phyloP scores from a whole-genome alignment of 2,329 filamentous ascomycete species.

The Raffaelea deltoideospora region DNA sequence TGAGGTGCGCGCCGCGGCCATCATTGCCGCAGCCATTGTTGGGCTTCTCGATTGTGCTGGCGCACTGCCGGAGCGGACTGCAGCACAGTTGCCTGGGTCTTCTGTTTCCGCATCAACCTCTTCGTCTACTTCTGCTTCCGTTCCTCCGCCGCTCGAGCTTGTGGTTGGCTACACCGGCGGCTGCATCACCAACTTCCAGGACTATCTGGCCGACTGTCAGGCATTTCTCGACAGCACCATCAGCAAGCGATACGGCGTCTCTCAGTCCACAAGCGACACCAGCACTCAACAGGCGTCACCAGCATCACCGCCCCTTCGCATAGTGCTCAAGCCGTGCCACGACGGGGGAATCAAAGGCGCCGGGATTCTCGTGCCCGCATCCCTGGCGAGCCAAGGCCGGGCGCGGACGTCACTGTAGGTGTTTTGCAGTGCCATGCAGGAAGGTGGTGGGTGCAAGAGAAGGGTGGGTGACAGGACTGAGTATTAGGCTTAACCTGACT shows the following conservation, averaged over 20 bases:
- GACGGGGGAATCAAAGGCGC: constrained; percentile 48
- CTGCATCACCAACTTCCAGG: constrained; percentile 65
- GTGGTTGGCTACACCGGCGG: constrained; percentile 69
- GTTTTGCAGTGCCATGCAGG: not conserved
- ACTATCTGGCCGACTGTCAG: constrained; percentile 58
- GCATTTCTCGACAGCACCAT: constrained; percentile 45
- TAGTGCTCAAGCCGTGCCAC: constrained; percentile 40
- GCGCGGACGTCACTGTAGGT: not conserved
- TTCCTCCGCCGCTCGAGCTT: constrained; percentile 30
- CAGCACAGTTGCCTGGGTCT: too few relatives aligned
- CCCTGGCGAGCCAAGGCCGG: constrained; percentile 3
- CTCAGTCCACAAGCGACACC: too few relatives aligned
- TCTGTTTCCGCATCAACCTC: constrained; percentile 12
- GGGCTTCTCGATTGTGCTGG: constrained; percentile 54
- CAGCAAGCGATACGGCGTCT: constrained; percentile 19
- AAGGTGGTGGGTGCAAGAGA: too few relatives aligned
- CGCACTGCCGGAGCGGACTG: constrained; percentile 50
- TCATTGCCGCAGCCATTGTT: constrained; percentile 58
- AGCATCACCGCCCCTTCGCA: constrained; percentile 21
- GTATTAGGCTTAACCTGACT: too few relatives aligned
- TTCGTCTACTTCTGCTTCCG: constrained; percentile 1
- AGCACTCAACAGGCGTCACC: too few relatives aligned
- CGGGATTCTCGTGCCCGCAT: constrained; percentile 39
- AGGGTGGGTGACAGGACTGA: too few relatives aligned
- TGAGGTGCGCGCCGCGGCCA: constrained; percentile 55